Percentiles rank a stretch among this genome's conserved stretches.
These are phyloP conservation scores for Trichoderma sp. DNA, from an alignment of 2,329 filamentous ascomycete genomes.

Conservation along the genomic window DNA sequence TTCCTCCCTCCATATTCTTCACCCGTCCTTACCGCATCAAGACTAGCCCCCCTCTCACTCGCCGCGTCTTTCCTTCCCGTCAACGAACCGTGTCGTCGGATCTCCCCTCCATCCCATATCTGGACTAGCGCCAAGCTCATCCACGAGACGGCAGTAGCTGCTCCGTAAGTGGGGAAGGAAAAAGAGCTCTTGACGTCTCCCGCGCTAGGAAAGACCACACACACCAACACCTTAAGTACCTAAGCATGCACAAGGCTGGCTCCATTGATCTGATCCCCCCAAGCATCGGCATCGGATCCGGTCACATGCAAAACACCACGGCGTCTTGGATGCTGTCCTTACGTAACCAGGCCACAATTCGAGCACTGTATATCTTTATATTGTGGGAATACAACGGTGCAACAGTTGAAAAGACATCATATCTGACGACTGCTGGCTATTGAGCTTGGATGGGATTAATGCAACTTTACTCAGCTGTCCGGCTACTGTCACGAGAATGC, in stretches of 20 bases:
- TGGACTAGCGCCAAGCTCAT: neutral
- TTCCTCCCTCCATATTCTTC: neutral
- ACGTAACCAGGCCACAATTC: neutral
- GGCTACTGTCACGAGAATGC: neutral
- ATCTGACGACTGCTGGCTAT: neutral
- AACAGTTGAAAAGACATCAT: neutral
- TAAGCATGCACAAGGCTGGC: neutral
- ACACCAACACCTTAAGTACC: neutral
- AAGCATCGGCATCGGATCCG: constrained; percentile 2
- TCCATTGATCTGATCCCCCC: constrained; percentile 14
- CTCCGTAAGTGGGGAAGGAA: neutral
- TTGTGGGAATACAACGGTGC: neutral
- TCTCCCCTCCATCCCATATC: neutral
- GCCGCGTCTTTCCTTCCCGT: constrained; percentile 22
- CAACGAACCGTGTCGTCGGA: constrained; percentile 17
- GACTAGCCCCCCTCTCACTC: neutral
- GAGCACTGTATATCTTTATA: neutral
- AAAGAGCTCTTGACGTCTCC: neutral
- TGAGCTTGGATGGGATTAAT: neutral
- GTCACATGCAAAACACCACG: constrained; percentile 7
- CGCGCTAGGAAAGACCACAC: neutral
- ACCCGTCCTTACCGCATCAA: neutral
- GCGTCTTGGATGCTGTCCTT: neutral
- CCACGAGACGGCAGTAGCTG: neutral
- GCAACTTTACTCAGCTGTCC: neutral